Percentiles rank a stretch among this genome's conserved stretches.
phyloP scores from a whole-genome alignment of 768 basidiomycete genomes.

The Tulasnella sp. region DNA sequence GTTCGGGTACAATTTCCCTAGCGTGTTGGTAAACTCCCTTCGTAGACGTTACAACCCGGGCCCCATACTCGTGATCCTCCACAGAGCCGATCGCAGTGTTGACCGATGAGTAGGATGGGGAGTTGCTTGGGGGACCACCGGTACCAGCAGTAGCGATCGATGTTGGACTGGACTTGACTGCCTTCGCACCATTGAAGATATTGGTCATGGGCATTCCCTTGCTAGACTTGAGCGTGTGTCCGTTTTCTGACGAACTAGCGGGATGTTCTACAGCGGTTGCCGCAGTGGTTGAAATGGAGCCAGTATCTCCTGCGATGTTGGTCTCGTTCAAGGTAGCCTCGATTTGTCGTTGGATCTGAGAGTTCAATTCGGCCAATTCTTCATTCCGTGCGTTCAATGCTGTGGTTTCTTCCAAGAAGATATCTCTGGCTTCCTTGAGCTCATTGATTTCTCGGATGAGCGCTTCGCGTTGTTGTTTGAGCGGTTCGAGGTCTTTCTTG shows the following conservation, averaged over 20 bases:
- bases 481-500: conserved; percentile 76
- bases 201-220: not conserved
- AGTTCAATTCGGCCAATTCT: conserved; percentile 82
- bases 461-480: conserved; percentile 76
- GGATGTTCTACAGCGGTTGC: not conserved
- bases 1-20: not conserved
- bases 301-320: conserved; percentile 36
- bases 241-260: conserved; percentile 19
- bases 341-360: conserved; percentile 74
- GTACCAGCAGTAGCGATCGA: not conserved
- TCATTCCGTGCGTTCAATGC: conserved; percentile 89
- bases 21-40: conserved; percentile 31
- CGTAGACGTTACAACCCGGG: conserved; percentile 37
- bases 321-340: conserved; percentile 42
- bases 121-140: conserved; percentile 23
- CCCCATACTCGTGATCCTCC: conserved; percentile 40
- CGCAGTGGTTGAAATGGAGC: conserved; percentile 9
- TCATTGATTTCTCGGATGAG: conserved; percentile 79
- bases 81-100: conserved; percentile 27
- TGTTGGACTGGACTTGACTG: not conserved
- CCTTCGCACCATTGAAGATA: conserved; percentile 10
- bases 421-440: conserved; percentile 78
- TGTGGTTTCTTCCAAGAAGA: conserved; percentile 87
- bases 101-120: conserved; percentile 36
- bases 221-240: not conserved